A percentile compares a stretch with the other conserved stretches of the same genome.
These are phyloP conservation scores for Podosphaera fusca DNA, from an alignment of 2,329 filamentous ascomycete species.

Conservation along the genomic window DNA sequence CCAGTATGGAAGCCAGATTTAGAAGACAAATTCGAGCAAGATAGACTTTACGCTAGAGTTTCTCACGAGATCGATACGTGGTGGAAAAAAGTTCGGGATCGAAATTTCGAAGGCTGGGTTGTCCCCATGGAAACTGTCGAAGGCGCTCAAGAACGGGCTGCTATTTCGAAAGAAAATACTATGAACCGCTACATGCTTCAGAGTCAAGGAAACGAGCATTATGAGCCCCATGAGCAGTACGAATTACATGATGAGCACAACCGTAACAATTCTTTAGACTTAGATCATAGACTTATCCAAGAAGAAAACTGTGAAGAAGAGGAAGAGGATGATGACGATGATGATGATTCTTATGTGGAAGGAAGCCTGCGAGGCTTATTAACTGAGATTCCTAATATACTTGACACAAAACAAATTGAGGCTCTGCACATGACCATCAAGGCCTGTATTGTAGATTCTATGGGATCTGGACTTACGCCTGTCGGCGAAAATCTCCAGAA, in stretches of 20 bases:
- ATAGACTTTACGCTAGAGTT: conserved; percentile 33
- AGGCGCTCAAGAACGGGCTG: conserved; percentile 31
- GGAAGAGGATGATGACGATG: conserved; percentile 44
- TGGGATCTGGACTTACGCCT: conserved; percentile 42
- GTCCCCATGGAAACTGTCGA: conserved; percentile 36
- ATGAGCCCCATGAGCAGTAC: conserved; percentile 27
- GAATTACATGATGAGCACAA: conserved; percentile 18
- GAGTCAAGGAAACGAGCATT: conserved; percentile 17
- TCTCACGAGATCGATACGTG: conserved; percentile 41
- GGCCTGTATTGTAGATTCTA: conserved; percentile 72
- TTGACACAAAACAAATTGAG: conserved; percentile 88
- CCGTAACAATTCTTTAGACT: conserved; percentile 21
- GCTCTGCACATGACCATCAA: conserved; percentile 94
- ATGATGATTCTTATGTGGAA: conserved; percentile 59
- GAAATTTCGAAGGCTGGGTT: conserved; percentile 35
- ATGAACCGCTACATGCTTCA: conserved; percentile 24
- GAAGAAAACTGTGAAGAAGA: conserved; percentile 28
- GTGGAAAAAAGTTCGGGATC: conserved; percentile 37
- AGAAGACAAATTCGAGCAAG: conserved; percentile 33
- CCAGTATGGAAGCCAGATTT: conserved; percentile 20
- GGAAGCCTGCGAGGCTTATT: conserved; percentile 63
- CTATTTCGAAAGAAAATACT: conserved; percentile 34
- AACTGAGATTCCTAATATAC: conserved; percentile 81
- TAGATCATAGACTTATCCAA: conserved; percentile 21
- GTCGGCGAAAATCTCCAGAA: conserved; percentile 69